A percentile compares a stretch with the other conserved stretches of the same genome.
phyloP scores from a whole-genome alignment of 2,329 filamentous ascomycete genomes.

The Venturia pyrina region DNA sequence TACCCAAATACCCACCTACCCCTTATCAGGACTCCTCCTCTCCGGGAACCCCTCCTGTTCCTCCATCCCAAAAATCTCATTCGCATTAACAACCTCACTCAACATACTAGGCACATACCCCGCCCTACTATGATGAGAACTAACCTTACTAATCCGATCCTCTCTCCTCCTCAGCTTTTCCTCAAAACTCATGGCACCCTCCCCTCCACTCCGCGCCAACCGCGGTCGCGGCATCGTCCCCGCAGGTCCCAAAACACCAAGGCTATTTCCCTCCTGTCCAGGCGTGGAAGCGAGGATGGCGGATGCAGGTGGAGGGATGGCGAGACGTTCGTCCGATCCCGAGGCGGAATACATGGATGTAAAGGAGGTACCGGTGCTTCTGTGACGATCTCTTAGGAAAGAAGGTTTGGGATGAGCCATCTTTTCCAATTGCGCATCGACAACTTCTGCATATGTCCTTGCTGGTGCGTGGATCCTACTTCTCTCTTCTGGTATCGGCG shows the following conservation, averaged over 20 bases:
- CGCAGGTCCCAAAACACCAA: neutral
- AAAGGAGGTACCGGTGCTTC: neutral
- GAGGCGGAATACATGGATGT: neutral
- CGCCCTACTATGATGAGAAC: neutral
- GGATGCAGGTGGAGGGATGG: neutral
- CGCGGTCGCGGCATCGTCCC: neutral
- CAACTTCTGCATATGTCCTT: constrained; percentile 8
- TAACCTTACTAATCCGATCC: neutral
- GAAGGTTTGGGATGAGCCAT: constrained; percentile 26
- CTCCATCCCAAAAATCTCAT: neutral
- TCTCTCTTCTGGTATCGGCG: neutral
- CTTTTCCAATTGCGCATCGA: constrained; percentile 23
- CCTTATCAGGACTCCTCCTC: neutral
- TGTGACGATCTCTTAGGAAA: constrained; percentile 10
- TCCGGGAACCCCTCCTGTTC: neutral
- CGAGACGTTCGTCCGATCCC: neutral
- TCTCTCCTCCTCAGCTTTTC: constrained; percentile 2
- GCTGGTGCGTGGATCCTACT: neutral
- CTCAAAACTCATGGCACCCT: neutral
- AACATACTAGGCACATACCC: constrained; percentile 10
- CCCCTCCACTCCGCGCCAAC: neutral
- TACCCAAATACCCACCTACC: no score
- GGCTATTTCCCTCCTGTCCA: neutral
- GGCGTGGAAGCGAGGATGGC: neutral
- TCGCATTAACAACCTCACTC: neutral